Evolutionary conservation across 371 early-diverging fungal species (phyloP).

Genomic region (Choanephora cucurbitarum): DNA sequence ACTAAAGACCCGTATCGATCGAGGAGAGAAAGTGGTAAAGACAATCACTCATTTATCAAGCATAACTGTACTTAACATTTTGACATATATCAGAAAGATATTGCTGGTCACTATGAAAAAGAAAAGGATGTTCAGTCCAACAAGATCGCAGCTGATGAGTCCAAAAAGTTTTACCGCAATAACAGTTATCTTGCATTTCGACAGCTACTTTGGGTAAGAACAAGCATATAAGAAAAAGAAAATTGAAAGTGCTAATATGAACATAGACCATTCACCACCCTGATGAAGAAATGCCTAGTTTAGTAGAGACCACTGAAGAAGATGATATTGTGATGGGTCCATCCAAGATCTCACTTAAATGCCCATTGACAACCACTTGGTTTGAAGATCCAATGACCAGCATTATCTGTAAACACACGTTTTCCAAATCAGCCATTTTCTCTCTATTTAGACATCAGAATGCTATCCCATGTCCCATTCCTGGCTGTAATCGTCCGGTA

Average conservation of each 20-base stretch:
- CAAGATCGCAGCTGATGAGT: constrained; percentile 1
- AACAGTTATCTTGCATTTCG: constrained; percentile 9
- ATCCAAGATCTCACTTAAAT: constrained; percentile 36
- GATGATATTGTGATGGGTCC: constrained; percentile 42
- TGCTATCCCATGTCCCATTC: constrained; percentile 30
- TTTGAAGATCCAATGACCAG: constrained; percentile 41
- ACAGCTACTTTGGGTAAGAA: constrained; percentile 29
- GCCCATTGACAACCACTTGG: constrained; percentile 42
- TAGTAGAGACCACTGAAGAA: constrained; percentile 20
- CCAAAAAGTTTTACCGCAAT: constrained; percentile 9
- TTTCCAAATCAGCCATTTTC: constrained; percentile 31
- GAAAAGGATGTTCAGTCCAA: background rate
- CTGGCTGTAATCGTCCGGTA: constrained; percentile 24
- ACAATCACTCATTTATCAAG: background rate
- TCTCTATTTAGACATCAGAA: constrained; percentile 8
- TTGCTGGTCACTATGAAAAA: constrained; percentile 4
- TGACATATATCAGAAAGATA: constrained; percentile 27
- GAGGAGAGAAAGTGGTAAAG: constrained; percentile 15
- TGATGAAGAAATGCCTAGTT: constrained; percentile 34
- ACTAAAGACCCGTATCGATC: background rate
- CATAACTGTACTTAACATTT: too few relatives aligned
- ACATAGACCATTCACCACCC: constrained; percentile 41
- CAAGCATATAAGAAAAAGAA: too few relatives aligned
- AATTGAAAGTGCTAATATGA: too few relatives aligned
- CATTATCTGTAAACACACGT: constrained; percentile 40